Base-by-base conservation (phyloP, 176 grass and related monocot species). In the Oryza australiensis region DNA sequence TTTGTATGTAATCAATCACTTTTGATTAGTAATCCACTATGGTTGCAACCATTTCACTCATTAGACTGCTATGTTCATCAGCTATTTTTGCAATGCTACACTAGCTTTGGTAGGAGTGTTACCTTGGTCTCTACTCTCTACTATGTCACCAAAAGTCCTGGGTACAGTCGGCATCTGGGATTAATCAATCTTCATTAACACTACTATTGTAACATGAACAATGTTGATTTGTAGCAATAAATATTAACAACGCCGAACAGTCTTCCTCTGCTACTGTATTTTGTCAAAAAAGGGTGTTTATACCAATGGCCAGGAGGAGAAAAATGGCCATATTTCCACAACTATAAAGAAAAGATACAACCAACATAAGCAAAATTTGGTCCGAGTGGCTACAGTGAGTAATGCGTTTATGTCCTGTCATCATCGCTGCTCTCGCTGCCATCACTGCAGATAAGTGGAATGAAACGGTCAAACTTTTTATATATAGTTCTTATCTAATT, bases 391-490 rank as follows among this genome's bases (percentile, higher is more conserved):
- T n/a, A 37, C 73, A 40, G 26, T 23, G 28, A 30, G 37, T 64
- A 73, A 27, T 32, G 55, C n/a, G 79, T 82, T 62, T 67, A 90
- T 41, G 81, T 23, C 67, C 53, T 89, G 34, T 98, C 95, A 78
- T 91, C 90, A 51, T 98, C 92, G 72, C 95, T 98, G 60, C 81
- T 98, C 53, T 89, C 92, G 77, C 95, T 94, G 64, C 74, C 88
- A 73, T 93, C 95, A 76, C 95, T 98, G 83, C 78, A 89, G 8
- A 3, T 66, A 48, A 11, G 86, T 30, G n/a, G 27, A 59, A 43
- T 68, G 33, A 70, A 41, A 74, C 29, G 41, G 40, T 89, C 41
- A 88, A 55, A n/a, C 27, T 48, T 35, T 1, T 55, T 68, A 53
- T 37, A 20, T 35, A 37, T 37, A 53, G 29, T 53, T 80, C 4